Percentiles rank a stretch among this genome's conserved stretches.
Conservation (phyloP, 129 eudicot species). For the Escallonia rubra region DNA sequence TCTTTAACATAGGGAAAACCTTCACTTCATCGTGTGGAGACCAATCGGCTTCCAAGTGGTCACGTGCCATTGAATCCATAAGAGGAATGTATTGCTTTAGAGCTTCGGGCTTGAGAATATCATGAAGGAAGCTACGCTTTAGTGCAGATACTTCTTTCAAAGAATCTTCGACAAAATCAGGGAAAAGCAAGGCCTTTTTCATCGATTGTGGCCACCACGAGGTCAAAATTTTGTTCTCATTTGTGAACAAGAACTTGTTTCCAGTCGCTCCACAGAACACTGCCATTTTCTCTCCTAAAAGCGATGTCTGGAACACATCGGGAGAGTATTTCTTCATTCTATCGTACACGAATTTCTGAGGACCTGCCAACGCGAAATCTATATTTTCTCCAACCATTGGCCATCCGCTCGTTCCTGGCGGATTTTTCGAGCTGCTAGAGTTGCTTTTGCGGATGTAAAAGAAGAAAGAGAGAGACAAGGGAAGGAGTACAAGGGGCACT, state of each 20-base stretch:
- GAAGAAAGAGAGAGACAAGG: constrained; percentile 9
- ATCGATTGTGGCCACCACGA: constrained; percentile 48
- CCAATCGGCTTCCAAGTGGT: neutral
- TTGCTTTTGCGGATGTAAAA: constrained; percentile 1
- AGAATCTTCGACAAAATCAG: constrained; percentile 21
- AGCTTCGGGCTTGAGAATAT: too few species aligned
- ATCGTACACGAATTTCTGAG: constrained; percentile 20
- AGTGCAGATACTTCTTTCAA: constrained; percentile 25
- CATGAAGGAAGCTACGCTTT: constrained; percentile 5
- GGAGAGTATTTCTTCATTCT: neutral
- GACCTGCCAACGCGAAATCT: constrained; percentile 17
- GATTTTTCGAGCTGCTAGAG: neutral
- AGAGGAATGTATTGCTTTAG: too few species aligned
- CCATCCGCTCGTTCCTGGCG: constrained; percentile 31
- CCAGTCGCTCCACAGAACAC: neutral
- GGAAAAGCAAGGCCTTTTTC: constrained; percentile 31
- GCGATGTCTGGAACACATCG: constrained; percentile 21
- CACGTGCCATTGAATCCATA: too few species aligned
- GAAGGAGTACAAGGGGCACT: constrained; percentile 10
- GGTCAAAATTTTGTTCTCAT: constrained; percentile 29
- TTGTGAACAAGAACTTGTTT: constrained; percentile 22
- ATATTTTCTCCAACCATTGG: neutral
- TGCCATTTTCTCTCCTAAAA: constrained; percentile 38
- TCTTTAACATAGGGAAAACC: constrained; percentile 28
- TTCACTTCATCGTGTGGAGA: constrained; percentile 6